Percentiles rank a stretch among this genome's conserved stretches.
These are phyloP conservation scores for Quercus cerris DNA, from an alignment of 306 rosid genomes.

Conservation along the genomic window DNA sequence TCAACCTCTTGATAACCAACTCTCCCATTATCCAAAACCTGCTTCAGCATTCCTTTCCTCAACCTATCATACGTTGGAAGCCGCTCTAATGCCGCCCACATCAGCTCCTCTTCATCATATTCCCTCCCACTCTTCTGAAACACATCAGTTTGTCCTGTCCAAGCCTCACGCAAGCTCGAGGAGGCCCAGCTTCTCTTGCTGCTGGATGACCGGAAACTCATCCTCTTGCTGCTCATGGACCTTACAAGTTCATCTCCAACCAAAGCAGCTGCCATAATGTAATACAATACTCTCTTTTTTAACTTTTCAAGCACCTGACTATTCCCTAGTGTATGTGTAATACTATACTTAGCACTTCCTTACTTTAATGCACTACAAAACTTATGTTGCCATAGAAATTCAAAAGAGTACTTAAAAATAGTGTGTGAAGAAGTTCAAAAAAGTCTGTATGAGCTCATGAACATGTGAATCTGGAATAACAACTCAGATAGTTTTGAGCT, in stretches of 20 bases:
- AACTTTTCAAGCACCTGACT: too few relatives aligned
- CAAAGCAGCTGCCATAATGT: background rate
- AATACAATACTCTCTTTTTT: too few relatives aligned
- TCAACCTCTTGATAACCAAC: constrained; percentile 60
- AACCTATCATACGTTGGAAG: constrained; percentile 84
- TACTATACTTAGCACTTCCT: background rate
- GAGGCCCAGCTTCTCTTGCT: constrained; percentile 49
- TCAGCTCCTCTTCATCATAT: constrained; percentile 66
- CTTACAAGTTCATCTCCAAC: constrained; percentile 22
- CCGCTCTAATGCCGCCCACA: constrained; percentile 87
- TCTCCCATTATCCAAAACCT: constrained; percentile 48
- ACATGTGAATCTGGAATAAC: background rate
- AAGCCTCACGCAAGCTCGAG: constrained; percentile 9
- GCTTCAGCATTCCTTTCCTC: constrained; percentile 52
- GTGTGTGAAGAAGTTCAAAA: too few relatives aligned
- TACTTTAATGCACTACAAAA: background rate
- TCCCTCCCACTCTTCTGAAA: constrained; percentile 38
- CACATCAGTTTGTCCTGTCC: constrained; percentile 13
- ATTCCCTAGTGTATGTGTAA: too few relatives aligned
- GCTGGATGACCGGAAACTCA: constrained; percentile 38
- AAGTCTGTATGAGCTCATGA: background rate
- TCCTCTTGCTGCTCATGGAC: constrained; percentile 35
- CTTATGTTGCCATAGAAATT: background rate
- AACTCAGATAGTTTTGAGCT: background rate
- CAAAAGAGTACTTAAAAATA: too few relatives aligned